These are phyloP conservation scores for Aspergillus transmontanensis DNA, from an alignment of 2,329 filamentous ascomycete genomes.

Conservation along the genomic window DNA sequence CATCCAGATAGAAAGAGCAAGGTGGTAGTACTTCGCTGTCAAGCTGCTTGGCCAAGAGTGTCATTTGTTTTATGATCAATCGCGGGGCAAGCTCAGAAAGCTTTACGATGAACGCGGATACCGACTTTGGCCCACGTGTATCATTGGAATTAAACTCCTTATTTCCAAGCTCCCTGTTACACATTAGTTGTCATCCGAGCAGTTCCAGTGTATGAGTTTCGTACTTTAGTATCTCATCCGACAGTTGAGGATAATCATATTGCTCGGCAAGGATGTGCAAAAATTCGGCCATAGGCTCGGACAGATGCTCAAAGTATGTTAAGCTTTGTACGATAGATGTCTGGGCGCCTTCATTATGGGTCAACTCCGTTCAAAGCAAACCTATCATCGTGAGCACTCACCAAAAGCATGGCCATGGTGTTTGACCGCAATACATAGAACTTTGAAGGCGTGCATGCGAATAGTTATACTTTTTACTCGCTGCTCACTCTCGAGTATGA, in stretches of 20 bases:
- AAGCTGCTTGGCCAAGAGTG: conserved; percentile 86
- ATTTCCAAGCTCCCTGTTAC: conserved; percentile 77
- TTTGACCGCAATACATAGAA: conserved; percentile 93
- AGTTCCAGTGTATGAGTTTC: not conserved
- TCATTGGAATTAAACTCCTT: conserved; percentile 99
- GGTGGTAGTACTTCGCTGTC: conserved; percentile 77
- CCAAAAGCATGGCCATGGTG: conserved; percentile 96
- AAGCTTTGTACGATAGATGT: conserved; percentile 97
- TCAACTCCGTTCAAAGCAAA: conserved; percentile 21
- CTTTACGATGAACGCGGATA: conserved; percentile 90
- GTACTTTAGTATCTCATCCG: conserved; percentile 80
- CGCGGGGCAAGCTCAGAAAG: conserved; percentile 89
- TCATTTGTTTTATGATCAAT: conserved; percentile 96
- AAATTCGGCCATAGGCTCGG: conserved; percentile 98
- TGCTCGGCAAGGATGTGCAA: conserved; percentile 93
- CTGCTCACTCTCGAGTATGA: conserved; percentile 91
- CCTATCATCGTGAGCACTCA: conserved; percentile 40
- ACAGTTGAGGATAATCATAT: conserved; percentile 94
- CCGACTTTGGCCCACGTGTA: conserved; percentile 90
- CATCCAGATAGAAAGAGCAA: not conserved
- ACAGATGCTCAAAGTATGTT: conserved; percentile 98
- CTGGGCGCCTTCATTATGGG: conserved; percentile 70
- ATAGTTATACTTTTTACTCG: conserved; percentile 86
- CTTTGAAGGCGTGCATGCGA: conserved; percentile 96
- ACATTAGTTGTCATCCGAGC: conserved; percentile 22